These are phyloP conservation scores for Lagenaria siceraria DNA, from an alignment of 306 rosid species.

Conservation along the genomic window DNA sequence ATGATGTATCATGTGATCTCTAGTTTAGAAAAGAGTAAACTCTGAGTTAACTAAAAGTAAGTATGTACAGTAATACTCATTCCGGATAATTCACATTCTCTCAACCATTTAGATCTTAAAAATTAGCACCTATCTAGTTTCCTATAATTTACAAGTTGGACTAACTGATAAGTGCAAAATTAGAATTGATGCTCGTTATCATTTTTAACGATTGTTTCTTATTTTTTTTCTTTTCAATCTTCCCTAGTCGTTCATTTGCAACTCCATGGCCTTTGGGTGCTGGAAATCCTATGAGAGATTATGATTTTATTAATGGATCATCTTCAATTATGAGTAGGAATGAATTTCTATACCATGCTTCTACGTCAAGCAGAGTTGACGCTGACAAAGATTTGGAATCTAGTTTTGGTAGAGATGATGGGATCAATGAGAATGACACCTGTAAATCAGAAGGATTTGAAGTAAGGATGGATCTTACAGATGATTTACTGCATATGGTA, in stretches of 20 bases:
- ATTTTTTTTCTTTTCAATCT: constrained; percentile 3
- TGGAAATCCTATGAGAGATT: constrained; percentile 34
- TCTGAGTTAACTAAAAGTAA: neutral
- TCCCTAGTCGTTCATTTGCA: constrained; percentile 48
- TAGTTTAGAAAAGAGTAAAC: neutral
- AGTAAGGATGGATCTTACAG: constrained; percentile 92
- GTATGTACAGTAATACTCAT: neutral
- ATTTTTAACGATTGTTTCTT: neutral
- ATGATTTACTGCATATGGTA: constrained; percentile 95
- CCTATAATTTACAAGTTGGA: neutral
- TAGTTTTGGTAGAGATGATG: constrained; percentile 34
- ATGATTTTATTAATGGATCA: constrained; percentile 21
- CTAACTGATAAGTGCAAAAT: neutral
- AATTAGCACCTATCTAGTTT: neutral
- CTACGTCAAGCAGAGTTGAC: constrained; percentile 20
- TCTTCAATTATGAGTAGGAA: constrained; percentile 18
- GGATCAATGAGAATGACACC: constrained; percentile 26
- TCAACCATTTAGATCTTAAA: neutral
- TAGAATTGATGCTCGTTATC: neutral
- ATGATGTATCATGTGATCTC: neutral
- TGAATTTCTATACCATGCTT: constrained; percentile 31
- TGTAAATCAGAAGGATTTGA: constrained; percentile 47
- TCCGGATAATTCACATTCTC: neutral
- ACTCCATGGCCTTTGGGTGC: constrained; percentile 28
- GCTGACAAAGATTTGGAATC: constrained; percentile 30